A percentile compares a stretch with the other conserved stretches of the same genome.
These are phyloP conservation scores for Oenanthe javanica DNA, from an alignment of 140 eudicot genomes.

Conservation along the genomic window DNA sequence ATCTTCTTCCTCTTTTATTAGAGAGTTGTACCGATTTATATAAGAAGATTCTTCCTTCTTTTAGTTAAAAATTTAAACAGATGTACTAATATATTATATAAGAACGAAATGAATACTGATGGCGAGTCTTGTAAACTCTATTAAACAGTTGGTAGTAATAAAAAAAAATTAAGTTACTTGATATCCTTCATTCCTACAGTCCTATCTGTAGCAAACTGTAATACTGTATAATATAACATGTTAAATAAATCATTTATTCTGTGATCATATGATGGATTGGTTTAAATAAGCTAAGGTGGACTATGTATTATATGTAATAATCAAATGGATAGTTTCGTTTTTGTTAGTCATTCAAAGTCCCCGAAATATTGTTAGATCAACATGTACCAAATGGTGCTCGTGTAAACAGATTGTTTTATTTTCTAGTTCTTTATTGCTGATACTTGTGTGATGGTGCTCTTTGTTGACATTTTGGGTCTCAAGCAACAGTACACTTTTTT, in stretches of 20 bases:
- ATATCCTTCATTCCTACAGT: neutral
- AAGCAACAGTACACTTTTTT: neutral
- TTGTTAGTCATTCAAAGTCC: neutral
- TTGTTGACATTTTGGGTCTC: neutral
- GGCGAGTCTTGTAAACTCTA: neutral
- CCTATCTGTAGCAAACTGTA: neutral
- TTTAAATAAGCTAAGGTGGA: neutral
- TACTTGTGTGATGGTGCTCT: neutral
- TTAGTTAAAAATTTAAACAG: neutral
- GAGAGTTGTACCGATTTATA: neutral
- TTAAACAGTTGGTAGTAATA: neutral
- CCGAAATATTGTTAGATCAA: neutral
- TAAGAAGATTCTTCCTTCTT: neutral
- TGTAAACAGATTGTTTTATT: neutral
- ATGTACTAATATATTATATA: neutral
- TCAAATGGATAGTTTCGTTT: neutral
- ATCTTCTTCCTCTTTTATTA: neutral
- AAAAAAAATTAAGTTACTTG: neutral
- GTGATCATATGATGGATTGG: neutral
- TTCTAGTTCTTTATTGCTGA: neutral
- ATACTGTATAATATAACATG: neutral
- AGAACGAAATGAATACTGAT: neutral
- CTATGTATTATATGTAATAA: neutral
- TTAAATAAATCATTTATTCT: neutral
- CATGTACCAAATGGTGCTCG: neutral